Evolutionary conservation across 495 filamentous ascomycete genomes (phyloP).

Genomic region (Aspergillus homomorphus): DNA sequence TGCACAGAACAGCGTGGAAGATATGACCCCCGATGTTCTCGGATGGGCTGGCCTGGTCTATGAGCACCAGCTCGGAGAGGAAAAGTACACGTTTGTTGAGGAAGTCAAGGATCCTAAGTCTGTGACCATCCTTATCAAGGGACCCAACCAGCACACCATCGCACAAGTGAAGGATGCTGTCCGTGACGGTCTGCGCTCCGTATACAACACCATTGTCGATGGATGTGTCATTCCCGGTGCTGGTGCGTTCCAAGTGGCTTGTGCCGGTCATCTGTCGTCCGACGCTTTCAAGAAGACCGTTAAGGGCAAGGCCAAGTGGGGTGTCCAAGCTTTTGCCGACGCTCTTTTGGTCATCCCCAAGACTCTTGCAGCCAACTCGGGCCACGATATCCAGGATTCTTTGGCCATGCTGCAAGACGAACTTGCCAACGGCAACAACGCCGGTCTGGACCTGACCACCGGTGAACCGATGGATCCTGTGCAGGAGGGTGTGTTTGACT

Average conservation of each 20-base stretch:
- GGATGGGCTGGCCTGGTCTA: slow-evolving; percentile 97
- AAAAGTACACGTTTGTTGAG: slow-evolving; percentile 98
- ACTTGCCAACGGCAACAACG: slow-evolving; percentile 74
- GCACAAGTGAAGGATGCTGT: slow-evolving; percentile 95
- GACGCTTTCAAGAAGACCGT: slow-evolving; percentile 80
- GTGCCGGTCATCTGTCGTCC: slow-evolving; percentile 81
- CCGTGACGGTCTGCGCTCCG: slow-evolving; percentile 89
- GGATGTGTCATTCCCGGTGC: slow-evolving; percentile 90
- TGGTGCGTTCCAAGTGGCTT: slow-evolving; percentile 94
- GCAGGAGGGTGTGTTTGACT: slow-evolving; percentile 90
- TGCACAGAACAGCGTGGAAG: slow-evolving; percentile 94
- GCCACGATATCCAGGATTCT: slow-evolving; percentile 91
- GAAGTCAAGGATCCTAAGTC: slow-evolving; percentile 99
- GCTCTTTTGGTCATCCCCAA: slow-evolving; percentile 93
- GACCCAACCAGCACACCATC: slow-evolving; percentile 94
- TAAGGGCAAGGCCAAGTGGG: slow-evolving; percentile 96
- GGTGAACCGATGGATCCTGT: slow-evolving; percentile 96
- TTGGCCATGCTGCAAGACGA: slow-evolving; percentile 87
- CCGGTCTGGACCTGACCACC: slow-evolving; percentile 79
- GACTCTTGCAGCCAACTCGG: slow-evolving; percentile 92
- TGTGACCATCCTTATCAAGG: slow-evolving; percentile 97
- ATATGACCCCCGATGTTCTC: slow-evolving; percentile 81
- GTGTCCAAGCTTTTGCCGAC: slow-evolving; percentile 91
- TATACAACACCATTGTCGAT: slow-evolving; percentile 99
- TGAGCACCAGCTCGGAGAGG: slow-evolving; percentile 95